Conservation (phyloP, 2,329 filamentous ascomycete species). For the Lachnellula cervina region DNA sequence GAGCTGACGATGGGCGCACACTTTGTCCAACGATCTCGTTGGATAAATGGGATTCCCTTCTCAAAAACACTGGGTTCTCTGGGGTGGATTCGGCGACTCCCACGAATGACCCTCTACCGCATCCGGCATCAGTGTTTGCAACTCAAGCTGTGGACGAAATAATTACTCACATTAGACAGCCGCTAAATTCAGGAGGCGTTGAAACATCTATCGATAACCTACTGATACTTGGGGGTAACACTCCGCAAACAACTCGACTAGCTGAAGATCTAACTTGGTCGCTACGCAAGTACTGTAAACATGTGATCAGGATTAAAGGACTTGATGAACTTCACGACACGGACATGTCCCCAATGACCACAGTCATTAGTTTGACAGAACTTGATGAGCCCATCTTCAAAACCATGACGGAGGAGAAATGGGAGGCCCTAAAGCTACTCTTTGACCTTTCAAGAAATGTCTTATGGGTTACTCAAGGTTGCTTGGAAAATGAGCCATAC, state of each 20-base stretch:
- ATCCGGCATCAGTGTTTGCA: conserved; percentile 26
- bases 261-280: conserved; percentile 2
- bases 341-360: background rate
- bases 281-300: background rate
- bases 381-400: conserved; percentile 29
- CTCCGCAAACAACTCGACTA: conserved; percentile 9
- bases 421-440: conserved; percentile 6
- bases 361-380: conserved; percentile 21
- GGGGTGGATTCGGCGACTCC: conserved; percentile 25
- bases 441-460: conserved; percentile 2
- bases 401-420: conserved; percentile 11
- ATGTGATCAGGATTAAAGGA: conserved; percentile 4
- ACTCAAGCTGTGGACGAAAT: conserved; percentile 33
- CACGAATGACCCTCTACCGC: background rate
- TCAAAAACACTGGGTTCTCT: conserved; percentile 27
- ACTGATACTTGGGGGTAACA: conserved; percentile 21
- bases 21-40: conserved; percentile 6
- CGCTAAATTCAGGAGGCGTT: conserved; percentile 13
- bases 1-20: conserved; percentile 23
- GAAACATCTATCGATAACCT: background rate
- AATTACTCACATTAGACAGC: conserved; percentile 26
- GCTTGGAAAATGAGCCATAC: conserved; percentile 7
- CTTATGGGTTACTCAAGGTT: conserved; percentile 15
- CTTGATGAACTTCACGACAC: background rate
- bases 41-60: conserved; percentile 20